Percentiles rank a stretch among this genome's conserved stretches.
Conservation (phyloP, 768 basidiomycete species). For the Trametes sanguinea region DNA sequence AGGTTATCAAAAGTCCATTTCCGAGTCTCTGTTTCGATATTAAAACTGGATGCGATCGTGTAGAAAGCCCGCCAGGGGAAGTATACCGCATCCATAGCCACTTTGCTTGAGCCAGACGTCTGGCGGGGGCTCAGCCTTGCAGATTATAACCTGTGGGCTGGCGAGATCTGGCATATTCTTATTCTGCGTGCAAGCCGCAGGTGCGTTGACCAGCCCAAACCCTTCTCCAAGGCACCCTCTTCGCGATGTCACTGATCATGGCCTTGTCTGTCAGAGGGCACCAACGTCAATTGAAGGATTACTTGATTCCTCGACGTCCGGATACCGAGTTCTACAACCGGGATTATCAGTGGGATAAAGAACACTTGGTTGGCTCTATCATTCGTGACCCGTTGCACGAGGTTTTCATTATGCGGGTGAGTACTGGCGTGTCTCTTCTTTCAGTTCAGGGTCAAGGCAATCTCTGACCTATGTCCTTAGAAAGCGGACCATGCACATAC, state of each 20-base stretch:
- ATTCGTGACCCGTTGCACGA: constrained; percentile 47
- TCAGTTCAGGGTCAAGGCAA: background rate
- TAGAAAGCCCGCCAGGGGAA: constrained; percentile 72
- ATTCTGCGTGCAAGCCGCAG: constrained; percentile 67
- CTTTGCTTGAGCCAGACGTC: constrained; percentile 65
- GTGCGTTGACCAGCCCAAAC: constrained; percentile 39
- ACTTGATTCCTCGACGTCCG: constrained; percentile 61
- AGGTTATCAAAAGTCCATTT: constrained; percentile 1
- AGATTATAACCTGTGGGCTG: constrained; percentile 74
- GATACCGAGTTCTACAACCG: constrained; percentile 53
- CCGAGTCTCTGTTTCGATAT: background rate
- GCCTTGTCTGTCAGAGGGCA: constrained; percentile 51
- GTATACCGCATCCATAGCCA: constrained; percentile 59
- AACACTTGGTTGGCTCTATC: constrained; percentile 35
- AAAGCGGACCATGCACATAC: constrained; percentile 62
- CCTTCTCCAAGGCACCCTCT: background rate
- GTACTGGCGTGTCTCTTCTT: constrained; percentile 14
- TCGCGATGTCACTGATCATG: background rate
- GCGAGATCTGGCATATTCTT: constrained; percentile 77
- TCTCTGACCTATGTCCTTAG: constrained; percentile 38
- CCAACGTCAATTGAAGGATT: constrained; percentile 62
- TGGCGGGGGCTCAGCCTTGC: constrained; percentile 68
- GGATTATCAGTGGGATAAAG: constrained; percentile 55
- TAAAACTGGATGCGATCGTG: background rate
- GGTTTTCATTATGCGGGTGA: constrained; percentile 43